Conservation (phyloP, 2,329 filamentous ascomycete genomes). For the Lecanicillium sp. region DNA sequence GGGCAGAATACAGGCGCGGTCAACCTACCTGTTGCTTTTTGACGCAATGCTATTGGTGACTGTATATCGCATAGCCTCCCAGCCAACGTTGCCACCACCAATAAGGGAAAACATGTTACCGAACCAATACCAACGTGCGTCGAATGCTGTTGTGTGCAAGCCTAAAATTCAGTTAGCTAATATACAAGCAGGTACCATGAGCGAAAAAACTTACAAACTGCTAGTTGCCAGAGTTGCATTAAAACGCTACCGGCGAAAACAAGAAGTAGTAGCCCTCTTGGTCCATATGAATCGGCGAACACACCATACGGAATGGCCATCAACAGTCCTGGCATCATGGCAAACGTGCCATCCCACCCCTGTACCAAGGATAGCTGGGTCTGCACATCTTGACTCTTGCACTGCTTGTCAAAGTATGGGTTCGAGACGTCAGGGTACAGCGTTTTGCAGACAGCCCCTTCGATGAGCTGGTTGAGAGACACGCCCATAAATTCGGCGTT, state of each 20-base stretch:
- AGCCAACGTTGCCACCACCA: constrained; percentile 2
- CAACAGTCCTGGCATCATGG: not conserved
- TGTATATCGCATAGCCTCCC: constrained; percentile 2
- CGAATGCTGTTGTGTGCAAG: not conserved
- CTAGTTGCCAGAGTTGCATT: not conserved
- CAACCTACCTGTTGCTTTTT: constrained; percentile 1
- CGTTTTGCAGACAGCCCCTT: not conserved
- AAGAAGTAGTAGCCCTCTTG: not conserved
- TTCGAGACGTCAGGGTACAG: not conserved
- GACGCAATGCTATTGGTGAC: constrained; percentile 3
- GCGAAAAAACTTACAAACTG: not conserved
- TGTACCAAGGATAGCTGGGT: not conserved
- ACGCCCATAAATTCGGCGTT: constrained; percentile 2
- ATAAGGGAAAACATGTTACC: not conserved
- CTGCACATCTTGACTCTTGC: not conserved
- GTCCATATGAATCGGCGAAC: not conserved
- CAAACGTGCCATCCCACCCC: not conserved
- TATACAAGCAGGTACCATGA: too few species aligned
- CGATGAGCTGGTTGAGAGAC: not conserved
- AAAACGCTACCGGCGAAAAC: not conserved
- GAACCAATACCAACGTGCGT: constrained; percentile 1
- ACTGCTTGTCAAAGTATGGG: not conserved
- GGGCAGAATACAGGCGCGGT: not conserved
- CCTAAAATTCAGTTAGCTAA: too few species aligned
- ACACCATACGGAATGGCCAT: not conserved